A percentile compares a stretch with the other conserved stretches of the same genome.
Conservation (phyloP, 176 grass and related monocot genomes). For the Dendrocalamus sinicus region DNA sequence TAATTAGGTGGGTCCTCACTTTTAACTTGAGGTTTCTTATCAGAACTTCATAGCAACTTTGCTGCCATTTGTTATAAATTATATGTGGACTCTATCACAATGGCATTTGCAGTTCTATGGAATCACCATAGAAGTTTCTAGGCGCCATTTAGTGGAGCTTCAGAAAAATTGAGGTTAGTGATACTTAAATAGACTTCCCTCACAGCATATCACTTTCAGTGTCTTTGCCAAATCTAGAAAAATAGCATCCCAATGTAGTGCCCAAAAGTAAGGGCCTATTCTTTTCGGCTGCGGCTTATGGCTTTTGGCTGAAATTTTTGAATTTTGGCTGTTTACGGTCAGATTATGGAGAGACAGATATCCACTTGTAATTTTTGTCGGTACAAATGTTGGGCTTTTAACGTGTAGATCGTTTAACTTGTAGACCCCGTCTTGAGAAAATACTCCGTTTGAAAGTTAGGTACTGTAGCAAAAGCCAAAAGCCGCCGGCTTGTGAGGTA, state of each 20-base stretch:
- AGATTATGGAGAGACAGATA: no score
- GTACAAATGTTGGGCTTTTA: no score
- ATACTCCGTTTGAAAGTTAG: no score
- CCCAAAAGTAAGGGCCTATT: slow-evolving; percentile 13
- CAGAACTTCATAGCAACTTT: neutral
- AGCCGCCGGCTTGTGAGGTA: no score
- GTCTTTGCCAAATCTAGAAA: slow-evolving; percentile 1
- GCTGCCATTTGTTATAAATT: neutral
- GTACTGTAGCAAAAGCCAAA: no score
- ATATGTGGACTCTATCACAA: neutral
- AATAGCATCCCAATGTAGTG: neutral
- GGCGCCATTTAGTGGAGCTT: neutral
- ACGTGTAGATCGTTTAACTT: no score
- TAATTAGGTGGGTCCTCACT: slow-evolving; percentile 10
- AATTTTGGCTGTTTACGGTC: no score
- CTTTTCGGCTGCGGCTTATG: no score
- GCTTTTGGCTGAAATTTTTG: no score
- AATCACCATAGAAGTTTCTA: slow-evolving; percentile 5
- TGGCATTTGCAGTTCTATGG: neutral
- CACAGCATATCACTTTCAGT: neutral
- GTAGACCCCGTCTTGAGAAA: no score
- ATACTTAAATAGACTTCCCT: neutral
- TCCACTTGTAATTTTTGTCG: no score
- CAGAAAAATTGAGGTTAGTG: neutral
- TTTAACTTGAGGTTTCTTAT: slow-evolving; percentile 22